Evolutionary conservation across 805 yeast species (phyloP).

Genomic region (Candida vaughaniae): DNA sequence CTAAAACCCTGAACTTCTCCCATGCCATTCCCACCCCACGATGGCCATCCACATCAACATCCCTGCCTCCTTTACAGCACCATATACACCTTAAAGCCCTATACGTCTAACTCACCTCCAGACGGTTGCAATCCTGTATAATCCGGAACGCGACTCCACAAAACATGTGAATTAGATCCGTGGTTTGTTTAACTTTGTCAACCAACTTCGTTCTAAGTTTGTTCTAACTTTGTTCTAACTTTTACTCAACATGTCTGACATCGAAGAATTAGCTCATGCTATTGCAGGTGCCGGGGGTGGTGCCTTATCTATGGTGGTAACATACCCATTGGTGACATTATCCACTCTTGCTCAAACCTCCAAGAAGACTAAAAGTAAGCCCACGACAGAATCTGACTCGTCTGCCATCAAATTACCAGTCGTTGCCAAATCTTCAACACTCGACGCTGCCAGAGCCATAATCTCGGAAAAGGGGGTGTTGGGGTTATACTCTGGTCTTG

Average conservation of each 20-base stretch:
- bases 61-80: too few species aligned
- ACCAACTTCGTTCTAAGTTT: too few species aligned
- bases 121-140: too few species aligned
- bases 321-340: slow-evolving; percentile 85
- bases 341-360: slow-evolving; percentile 88
- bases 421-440: slow-evolving; percentile 13
- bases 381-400: background rate
- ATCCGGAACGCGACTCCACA: too few species aligned
- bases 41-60: too few species aligned
- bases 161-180: slow-evolving; percentile 7
- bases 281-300: slow-evolving; percentile 94
- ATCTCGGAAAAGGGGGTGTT: slow-evolving; percentile 57
- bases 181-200: background rate
- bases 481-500: slow-evolving; percentile 83
- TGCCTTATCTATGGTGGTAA: slow-evolving; percentile 78
- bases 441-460: slow-evolving; percentile 38
- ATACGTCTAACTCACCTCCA: too few species aligned
- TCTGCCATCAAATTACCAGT: background rate
- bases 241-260: slow-evolving; percentile 5
- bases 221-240: too few species aligned
- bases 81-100: too few species aligned
- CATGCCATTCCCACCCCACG: background rate
- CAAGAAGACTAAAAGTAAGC: slow-evolving; percentile 12
- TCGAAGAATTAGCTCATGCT: slow-evolving; percentile 72
- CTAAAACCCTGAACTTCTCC: too few species aligned